Evolutionary conservation across 805 yeast species (phyloP), one percentile per base, ranked within the genome.

Genomic region (Teunomyces tritomae): DNA sequence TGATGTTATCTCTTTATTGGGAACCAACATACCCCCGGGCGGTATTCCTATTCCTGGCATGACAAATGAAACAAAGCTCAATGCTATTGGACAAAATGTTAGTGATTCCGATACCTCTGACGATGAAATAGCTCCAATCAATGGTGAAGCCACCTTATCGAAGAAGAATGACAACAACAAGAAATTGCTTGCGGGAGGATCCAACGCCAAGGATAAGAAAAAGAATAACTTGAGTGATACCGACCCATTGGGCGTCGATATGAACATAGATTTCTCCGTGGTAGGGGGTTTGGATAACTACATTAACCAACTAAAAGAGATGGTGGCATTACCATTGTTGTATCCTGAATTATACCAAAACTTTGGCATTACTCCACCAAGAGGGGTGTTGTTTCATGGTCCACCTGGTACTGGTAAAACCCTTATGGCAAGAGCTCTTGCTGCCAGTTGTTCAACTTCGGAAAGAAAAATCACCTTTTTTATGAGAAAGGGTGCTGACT

Each of bases 331-430:
- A 48, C 99, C 99, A 0, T 71, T 94, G 53, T 68, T 91, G 46
- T 94, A 94, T 57, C 99, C 99, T 1, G 99, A 94, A 63, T 78
- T 94, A 8, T 94, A 92, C 61, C 87, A 89, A 54, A 83, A 84
- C 62, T 94, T 94, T 60, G 84, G 83, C 48, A 89, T 92, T 30
- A 89, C 97, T 0, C 98, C 99, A 1, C 99, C 99, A 14, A 75
- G 99, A 54, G 99, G 99, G 52, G 99, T 94, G 1, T 68, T 94
- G 47, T 94, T 94, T 69, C 99, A 94, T 67, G 99, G 99, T 41
- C 99, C 99, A 4, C 99, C 99, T 2, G 99, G 99, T 54, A 94
- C 99, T 0, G 99, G 99, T 77, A 94, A 94, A 64, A 94, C 99
- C 0, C 77, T 94, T 45, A 89, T 94, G 96, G 99, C 99, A 0